phyloP scores from a whole-genome alignment of 768 basidiomycete genomes.

The Mycena chlorophos region DNA sequence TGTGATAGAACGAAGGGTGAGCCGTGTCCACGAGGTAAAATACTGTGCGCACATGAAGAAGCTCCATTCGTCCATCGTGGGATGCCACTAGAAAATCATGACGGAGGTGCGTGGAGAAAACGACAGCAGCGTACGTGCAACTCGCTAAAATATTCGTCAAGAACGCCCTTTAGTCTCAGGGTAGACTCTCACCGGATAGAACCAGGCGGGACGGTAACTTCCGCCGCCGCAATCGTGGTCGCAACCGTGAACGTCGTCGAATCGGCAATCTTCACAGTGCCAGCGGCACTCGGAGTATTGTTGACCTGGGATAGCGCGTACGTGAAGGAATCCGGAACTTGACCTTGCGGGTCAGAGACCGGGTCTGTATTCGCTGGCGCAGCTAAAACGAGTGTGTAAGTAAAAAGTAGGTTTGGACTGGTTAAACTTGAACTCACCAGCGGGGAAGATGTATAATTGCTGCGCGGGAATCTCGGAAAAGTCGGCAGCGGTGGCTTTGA shows the following conservation, averaged over 20 bases:
- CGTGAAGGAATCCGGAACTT: slow-evolving; percentile 45
- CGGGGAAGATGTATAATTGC: slow-evolving; percentile 56
- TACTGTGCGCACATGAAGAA: slow-evolving; percentile 55
- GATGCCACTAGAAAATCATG: slow-evolving; percentile 57
- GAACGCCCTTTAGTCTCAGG: background rate
- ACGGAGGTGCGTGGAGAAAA: background rate
- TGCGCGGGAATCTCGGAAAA: slow-evolving; percentile 45
- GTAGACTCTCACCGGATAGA: slow-evolving; percentile 44
- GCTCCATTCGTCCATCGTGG: slow-evolving; percentile 65
- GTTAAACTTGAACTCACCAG: slow-evolving; percentile 28
- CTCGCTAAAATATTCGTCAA: slow-evolving; percentile 1
- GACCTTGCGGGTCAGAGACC: slow-evolving; percentile 45
- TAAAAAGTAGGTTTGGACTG: background rate
- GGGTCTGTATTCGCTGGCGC: slow-evolving; percentile 38
- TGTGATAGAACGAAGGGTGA: background rate
- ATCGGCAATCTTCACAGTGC: slow-evolving; percentile 52
- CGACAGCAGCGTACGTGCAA: background rate
- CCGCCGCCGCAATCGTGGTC: slow-evolving; percentile 54
- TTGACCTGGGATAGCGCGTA: slow-evolving; percentile 49
- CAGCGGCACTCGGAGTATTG: slow-evolving; percentile 46
- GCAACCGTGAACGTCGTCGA: slow-evolving; percentile 49
- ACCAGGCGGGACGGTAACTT: slow-evolving; percentile 59
- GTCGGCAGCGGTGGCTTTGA: slow-evolving; percentile 40
- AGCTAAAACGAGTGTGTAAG: slow-evolving; percentile 22
- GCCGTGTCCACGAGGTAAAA: background rate